Percentiles rank a stretch among this genome's conserved stretches.
phyloP scores from a whole-genome alignment of 768 basidiomycete species.

The Russula sp. region DNA sequence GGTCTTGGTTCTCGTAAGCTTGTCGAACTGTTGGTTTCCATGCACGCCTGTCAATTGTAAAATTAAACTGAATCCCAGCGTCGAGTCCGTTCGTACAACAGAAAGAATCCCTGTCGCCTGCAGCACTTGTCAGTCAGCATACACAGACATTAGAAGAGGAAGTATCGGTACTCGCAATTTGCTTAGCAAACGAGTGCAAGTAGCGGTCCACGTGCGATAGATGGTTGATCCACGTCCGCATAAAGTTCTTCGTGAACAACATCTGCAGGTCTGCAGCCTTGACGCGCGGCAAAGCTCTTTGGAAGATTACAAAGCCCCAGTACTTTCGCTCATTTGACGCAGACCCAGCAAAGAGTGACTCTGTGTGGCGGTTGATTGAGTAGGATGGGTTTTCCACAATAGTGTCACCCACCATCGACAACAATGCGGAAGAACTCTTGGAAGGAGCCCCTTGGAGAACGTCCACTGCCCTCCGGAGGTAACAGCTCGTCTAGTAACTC shows the following conservation, averaged over 20 bases:
- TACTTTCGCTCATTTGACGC: slow-evolving; percentile 86
- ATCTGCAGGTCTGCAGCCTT: slow-evolving; percentile 64
- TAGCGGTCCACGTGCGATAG: slow-evolving; percentile 83
- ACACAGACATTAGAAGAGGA: not conserved
- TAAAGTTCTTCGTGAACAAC: slow-evolving; percentile 91
- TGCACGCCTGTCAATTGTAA: slow-evolving; percentile 77
- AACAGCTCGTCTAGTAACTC: slow-evolving; percentile 73
- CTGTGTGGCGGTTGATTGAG: slow-evolving; percentile 36
- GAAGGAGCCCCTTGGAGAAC: slow-evolving; percentile 53
- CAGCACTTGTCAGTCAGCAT: not conserved
- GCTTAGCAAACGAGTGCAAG: slow-evolving; percentile 80
- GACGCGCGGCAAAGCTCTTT: slow-evolving; percentile 66
- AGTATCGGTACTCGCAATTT: slow-evolving; percentile 52
- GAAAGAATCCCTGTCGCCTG: slow-evolving; percentile 73
- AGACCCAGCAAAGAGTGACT: slow-evolving; percentile 78
- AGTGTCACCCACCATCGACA: slow-evolving; percentile 67
- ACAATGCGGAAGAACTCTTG: slow-evolving; percentile 88
- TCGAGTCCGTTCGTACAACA: slow-evolving; percentile 68
- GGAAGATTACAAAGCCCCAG: slow-evolving; percentile 94
- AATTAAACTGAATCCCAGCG: slow-evolving; percentile 78
- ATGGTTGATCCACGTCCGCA: slow-evolving; percentile 97
- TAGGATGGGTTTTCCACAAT: not conserved
- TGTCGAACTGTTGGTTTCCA: slow-evolving; percentile 87
- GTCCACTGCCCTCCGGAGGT: slow-evolving; percentile 37
- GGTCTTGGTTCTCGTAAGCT: slow-evolving; percentile 86